Evolutionary conservation across 1,284 basidiomycete genomes (phyloP).

Genomic region (Fomitopsis betulina): DNA sequence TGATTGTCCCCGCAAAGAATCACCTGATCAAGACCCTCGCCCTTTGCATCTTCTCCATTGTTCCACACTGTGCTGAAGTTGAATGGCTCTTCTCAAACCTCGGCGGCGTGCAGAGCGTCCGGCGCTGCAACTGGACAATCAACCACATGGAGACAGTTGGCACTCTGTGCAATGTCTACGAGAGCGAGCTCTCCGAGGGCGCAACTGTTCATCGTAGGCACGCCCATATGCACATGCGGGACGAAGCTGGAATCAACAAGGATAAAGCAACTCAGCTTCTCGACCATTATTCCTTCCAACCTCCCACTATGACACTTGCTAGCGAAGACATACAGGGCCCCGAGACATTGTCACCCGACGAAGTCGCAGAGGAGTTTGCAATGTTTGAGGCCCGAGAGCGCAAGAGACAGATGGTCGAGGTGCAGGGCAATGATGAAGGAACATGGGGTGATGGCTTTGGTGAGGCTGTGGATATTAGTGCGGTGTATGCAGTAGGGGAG

Average conservation of each 20-base stretch:
- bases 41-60: conserved; percentile 18
- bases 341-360: too few relatives aligned
- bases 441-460: too few relatives aligned
- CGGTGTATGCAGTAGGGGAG: conserved; percentile 1
- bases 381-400: too few relatives aligned
- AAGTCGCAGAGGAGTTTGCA: too few relatives aligned
- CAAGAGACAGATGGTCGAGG: too few relatives aligned
- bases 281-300: not conserved
- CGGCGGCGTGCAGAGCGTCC: conserved; percentile 19
- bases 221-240: conserved; percentile 20
- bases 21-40: conserved; percentile 23
- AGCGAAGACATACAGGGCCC: too few relatives aligned
- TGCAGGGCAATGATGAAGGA: too few relatives aligned
- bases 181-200: conserved; percentile 7
- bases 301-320: too few relatives aligned
- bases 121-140: conserved; percentile 8
- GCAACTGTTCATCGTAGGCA: conserved; percentile 13
- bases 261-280: conserved; percentile 1
- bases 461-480: not conserved
- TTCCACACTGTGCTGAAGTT: conserved; percentile 25
- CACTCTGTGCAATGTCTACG: conserved; percentile 10
- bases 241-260: conserved; percentile 10
- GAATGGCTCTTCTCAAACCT: conserved; percentile 25
- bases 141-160: conserved; percentile 14
- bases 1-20: conserved; percentile 9